phyloP scores from a whole-genome alignment of 2,329 filamentous ascomycete genomes.

The Scedosporium minutisporum region DNA sequence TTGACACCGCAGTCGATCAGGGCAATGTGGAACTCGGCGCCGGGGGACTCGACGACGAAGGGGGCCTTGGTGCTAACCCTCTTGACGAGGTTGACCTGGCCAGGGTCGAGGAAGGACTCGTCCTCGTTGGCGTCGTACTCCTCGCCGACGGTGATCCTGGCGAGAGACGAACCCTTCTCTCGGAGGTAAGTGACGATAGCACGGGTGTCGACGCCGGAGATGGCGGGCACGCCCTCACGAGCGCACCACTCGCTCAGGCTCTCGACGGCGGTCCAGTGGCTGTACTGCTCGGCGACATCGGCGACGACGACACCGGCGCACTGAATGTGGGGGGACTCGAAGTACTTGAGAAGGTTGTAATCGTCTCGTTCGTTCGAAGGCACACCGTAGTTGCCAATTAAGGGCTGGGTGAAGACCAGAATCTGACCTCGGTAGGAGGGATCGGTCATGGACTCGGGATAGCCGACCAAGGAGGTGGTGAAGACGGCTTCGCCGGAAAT shows the following conservation, averaged over 20 bases:
- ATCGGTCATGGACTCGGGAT: slow-evolving; percentile 89
- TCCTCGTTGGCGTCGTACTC: slow-evolving; percentile 98
- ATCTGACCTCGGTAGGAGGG: slow-evolving; percentile 90
- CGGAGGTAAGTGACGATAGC: slow-evolving; percentile 92
- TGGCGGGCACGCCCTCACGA: slow-evolving; percentile 88
- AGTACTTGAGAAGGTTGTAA: slow-evolving; percentile 90
- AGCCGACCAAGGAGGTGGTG: slow-evolving; percentile 94
- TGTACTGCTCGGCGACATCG: slow-evolving; percentile 88
- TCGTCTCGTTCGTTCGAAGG: slow-evolving; percentile 77
- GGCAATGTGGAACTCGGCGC: slow-evolving; percentile 81
- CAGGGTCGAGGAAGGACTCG: slow-evolving; percentile 88
- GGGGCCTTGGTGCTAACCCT: slow-evolving; percentile 96
- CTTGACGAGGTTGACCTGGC: slow-evolving; percentile 92
- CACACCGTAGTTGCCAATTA: slow-evolving; percentile 98
- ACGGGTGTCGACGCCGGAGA: slow-evolving; percentile 93
- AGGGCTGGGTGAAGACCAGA: slow-evolving; percentile 91
- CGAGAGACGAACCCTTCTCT: slow-evolving; percentile 92
- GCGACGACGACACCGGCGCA: slow-evolving; percentile 92
- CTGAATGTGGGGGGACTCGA: slow-evolving; percentile 96
- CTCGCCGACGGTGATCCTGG: slow-evolving; percentile 87
- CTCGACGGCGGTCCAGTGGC: slow-evolving; percentile 98
- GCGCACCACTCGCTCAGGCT: slow-evolving; percentile 90
- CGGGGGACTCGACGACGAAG: slow-evolving; percentile 81
- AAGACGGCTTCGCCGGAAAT: slow-evolving; percentile 98
- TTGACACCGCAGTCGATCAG: slow-evolving; percentile 98